Evolutionary conservation across 352 stramenopile species (phyloP), one percentile per base, ranked within the genome.

Genomic region (Aphanomyces invadans): DNA sequence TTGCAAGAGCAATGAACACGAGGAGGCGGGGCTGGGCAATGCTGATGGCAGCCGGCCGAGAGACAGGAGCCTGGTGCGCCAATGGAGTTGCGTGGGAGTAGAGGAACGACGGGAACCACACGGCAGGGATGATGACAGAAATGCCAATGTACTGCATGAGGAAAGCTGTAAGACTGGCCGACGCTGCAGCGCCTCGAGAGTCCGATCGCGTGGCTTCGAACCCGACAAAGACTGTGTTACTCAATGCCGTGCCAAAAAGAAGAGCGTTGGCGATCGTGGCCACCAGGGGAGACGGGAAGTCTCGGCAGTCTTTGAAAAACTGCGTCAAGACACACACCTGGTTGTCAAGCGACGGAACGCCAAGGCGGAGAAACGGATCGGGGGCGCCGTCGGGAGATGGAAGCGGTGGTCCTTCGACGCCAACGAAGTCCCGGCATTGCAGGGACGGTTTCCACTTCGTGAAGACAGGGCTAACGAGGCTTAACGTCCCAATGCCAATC

Each of bases 71-170:
- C 28, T 38, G 15, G 11, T 45, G 28, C 2, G 25, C 28, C 10
- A 60, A 23, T 17, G 52, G 29, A 31, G 5, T 38, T 23, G 52
- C 11, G 31, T 60, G 36, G 15, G 52, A 60, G 52, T 60, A 60
- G 31, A 60, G 31, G 28, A 60, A 60, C 2, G 52, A 25, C 31
- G 52, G 52, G 17, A 60, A 12, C 52, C 52, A 60, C 1, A 60
- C 1, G 10, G 29, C 29, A 4, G 52, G 52, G 1, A 60, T 9
- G 1, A 45, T 31, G 28, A 60, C 11, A 5, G 52, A 60, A n/a
- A 60, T 45, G 3, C 52, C 52, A 42, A 60, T n/a, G n/a, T 42
- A 26, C 31, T 60, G 52, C 25, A 17, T 28, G 12, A 60, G 12
- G 28, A n/a, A 42, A 31, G 12, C 31, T 1, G 31, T 60, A 19